Conservation (phyloP, 441 rosid species). For the Raphanus hybrid region DNA sequence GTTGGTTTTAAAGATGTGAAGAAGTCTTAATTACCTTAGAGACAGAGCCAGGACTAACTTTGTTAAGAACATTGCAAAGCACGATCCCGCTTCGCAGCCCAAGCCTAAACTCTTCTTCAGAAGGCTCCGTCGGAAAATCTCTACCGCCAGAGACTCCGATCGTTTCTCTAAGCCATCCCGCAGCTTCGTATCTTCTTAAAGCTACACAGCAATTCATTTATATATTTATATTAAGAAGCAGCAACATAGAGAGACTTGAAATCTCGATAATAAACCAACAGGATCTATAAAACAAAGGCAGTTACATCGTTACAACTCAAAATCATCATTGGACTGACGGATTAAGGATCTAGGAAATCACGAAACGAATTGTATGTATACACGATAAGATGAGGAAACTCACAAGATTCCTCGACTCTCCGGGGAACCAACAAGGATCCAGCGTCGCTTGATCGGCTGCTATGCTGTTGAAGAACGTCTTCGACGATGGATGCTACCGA, state of each 20-base stretch:
- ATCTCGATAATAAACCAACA: background rate
- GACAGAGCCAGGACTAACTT: constrained; percentile 64
- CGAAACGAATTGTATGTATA: background rate
- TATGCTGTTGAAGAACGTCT: constrained; percentile 79
- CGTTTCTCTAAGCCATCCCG: constrained; percentile 64
- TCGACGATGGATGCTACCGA: constrained; percentile 77
- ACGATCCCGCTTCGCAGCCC: constrained; percentile 70
- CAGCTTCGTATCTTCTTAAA: constrained; percentile 67
- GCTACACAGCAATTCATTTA: constrained; percentile 40
- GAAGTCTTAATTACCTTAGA: constrained; percentile 46
- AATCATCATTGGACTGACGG: background rate
- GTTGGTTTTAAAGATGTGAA: background rate
- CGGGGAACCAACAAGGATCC: constrained; percentile 50
- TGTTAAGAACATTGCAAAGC: constrained; percentile 71
- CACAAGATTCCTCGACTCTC: constrained; percentile 76
- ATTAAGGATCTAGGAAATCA: constrained; percentile 8
- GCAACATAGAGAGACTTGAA: background rate
- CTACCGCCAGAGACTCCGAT: constrained; percentile 62
- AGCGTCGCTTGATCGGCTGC: constrained; percentile 50
- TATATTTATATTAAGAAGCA: no score
- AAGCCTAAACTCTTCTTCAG: constrained; percentile 76
- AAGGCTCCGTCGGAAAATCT: constrained; percentile 72
- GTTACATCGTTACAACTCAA: background rate
- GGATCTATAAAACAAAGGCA: constrained; percentile 18
- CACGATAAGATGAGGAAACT: background rate